Percentiles rank a stretch among this genome's conserved stretches.
Conservation (phyloP, 106 monocot genomes). For the Dendrobium nobile region DNA sequence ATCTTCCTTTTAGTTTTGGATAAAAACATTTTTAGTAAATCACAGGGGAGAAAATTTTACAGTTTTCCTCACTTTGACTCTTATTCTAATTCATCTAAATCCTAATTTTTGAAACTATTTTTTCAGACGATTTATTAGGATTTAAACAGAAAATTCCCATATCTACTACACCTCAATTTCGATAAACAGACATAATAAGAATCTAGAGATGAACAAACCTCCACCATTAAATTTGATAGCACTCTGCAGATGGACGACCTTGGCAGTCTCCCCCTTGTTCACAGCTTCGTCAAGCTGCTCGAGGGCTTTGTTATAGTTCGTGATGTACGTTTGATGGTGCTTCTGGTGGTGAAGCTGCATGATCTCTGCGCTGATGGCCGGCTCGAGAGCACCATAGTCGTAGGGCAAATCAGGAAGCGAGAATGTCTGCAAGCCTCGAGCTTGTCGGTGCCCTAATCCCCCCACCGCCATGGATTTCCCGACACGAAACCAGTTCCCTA, state of each 20-base stretch:
- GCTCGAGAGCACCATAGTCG: slow-evolving; percentile 90
- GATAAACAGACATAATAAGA: not conserved
- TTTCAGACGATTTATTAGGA: no score
- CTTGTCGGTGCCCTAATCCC: slow-evolving; percentile 11
- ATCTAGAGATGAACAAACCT: slow-evolving; percentile 30
- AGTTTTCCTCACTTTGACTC: no score
- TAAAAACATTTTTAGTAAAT: no score
- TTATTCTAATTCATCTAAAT: no score
- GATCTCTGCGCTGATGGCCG: slow-evolving; percentile 95
- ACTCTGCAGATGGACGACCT: slow-evolving; percentile 82
- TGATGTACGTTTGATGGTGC: slow-evolving; percentile 93
- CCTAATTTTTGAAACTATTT: no score
- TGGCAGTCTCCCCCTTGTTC: slow-evolving; percentile 62
- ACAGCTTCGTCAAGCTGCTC: slow-evolving; percentile 89
- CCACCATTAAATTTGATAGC: slow-evolving; percentile 99
- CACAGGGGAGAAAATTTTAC: no score
- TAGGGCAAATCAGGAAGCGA: slow-evolving; percentile 87
- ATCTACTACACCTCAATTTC: not conserved
- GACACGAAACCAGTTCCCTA: slow-evolving; percentile 2
- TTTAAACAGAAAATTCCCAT: not conserved
- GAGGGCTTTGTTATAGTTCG: slow-evolving; percentile 95
- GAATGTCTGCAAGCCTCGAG: slow-evolving; percentile 47
- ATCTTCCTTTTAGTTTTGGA: no score
- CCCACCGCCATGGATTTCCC: not conserved
- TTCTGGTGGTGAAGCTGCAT: slow-evolving; percentile 95